These are phyloP conservation scores for Iberis pinnata DNA, from an alignment of 345 rosid genomes.

Conservation along the genomic window DNA sequence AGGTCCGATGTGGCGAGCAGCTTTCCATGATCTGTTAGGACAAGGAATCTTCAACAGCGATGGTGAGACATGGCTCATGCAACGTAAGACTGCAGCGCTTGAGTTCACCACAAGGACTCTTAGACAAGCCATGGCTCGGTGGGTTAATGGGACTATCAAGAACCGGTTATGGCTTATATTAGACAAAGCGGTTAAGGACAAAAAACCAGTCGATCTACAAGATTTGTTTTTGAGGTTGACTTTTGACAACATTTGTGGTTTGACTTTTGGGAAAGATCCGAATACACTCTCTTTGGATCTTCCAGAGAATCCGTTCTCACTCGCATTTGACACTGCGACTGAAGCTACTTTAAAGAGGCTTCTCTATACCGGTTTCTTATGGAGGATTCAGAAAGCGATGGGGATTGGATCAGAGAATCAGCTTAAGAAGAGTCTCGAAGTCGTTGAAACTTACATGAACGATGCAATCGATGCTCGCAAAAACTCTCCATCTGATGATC, in stretches of 20 bases:
- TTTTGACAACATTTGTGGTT: conserved; percentile 90
- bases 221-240: conserved; percentile 84
- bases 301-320: conserved; percentile 67
- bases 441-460: too few species aligned
- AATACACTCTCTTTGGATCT: conserved; percentile 66
- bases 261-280: conserved; percentile 91
- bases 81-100: conserved; percentile 90
- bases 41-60: conserved; percentile 38
- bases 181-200: conserved; percentile 50
- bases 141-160: conserved; percentile 78
- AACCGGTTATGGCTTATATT: conserved; percentile 69
- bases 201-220: conserved; percentile 70
- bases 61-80: conserved; percentile 75
- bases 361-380: conserved; percentile 62
- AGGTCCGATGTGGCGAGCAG: conserved; percentile 97
- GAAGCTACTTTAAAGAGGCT: conserved; percentile 90
- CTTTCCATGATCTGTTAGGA: conserved; percentile 86
- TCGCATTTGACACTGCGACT: conserved; percentile 87
- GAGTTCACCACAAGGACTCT: conserved; percentile 95
- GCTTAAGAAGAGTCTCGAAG: conserved; percentile 62
- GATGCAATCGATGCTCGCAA: too few species aligned
- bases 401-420: conserved; percentile 79
- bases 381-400: conserved; percentile 81
- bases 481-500: too few species aligned
- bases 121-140: conserved; percentile 95